Evolutionary conservation across 1,284 basidiomycete species (phyloP).

Genomic region (Irpex sp.): DNA sequence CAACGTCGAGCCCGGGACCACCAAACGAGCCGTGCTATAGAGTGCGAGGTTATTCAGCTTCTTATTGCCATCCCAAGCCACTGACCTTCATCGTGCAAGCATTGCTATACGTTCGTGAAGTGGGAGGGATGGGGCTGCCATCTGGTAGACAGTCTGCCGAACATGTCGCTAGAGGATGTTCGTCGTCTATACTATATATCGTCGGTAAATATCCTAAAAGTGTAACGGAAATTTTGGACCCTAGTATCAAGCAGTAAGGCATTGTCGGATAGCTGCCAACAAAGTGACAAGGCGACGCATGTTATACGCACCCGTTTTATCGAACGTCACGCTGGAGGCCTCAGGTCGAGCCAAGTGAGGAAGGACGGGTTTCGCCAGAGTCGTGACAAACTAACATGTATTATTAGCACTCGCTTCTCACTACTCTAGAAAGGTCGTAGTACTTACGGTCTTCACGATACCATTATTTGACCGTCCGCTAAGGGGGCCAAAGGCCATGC

Average conservation of each 20-base stretch:
- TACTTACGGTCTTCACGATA: slow-evolving; percentile 45
- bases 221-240: slow-evolving; percentile 51
- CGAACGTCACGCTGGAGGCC: slow-evolving; percentile 61
- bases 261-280: too few species aligned
- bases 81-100: slow-evolving; percentile 73
- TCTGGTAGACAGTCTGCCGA: slow-evolving; percentile 52
- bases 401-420: background rate
- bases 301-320: slow-evolving; percentile 47
- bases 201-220: slow-evolving; percentile 68
- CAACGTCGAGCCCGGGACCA: slow-evolving; percentile 45
- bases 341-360: slow-evolving; percentile 53
- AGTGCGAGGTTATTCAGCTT: background rate
- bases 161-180: slow-evolving; percentile 64
- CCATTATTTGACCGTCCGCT: slow-evolving; percentile 43
- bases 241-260: background rate
- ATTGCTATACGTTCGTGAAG: slow-evolving; percentile 60
- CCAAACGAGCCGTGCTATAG: slow-evolving; percentile 73
- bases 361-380: slow-evolving; percentile 42
- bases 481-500: slow-evolving; percentile 68
- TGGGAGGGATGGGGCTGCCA: slow-evolving; percentile 40
- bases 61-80: background rate
- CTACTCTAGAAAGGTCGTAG: background rate
- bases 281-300: too few species aligned
- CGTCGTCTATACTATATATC: slow-evolving; percentile 62
- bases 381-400: slow-evolving; percentile 56